Conservation (phyloP, 495 filamentous ascomycete genomes). For the Penicillium silybi region DNA sequence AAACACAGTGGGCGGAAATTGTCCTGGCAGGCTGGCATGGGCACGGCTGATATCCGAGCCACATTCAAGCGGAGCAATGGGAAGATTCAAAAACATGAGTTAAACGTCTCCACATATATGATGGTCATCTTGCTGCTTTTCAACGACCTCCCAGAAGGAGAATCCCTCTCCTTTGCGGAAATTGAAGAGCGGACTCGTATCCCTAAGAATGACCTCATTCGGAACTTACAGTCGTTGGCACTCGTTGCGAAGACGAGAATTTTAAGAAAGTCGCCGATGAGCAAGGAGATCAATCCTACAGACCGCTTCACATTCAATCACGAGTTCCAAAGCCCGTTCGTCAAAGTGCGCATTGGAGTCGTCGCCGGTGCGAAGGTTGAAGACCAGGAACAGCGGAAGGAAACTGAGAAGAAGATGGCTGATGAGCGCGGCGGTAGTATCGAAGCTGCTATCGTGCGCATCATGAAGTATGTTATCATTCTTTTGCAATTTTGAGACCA, state of each 20-base stretch:
- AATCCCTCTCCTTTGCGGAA: constrained; percentile 73
- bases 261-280: constrained; percentile 77
- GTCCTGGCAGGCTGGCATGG: constrained; percentile 79
- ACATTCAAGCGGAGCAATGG: constrained; percentile 69
- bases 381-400: constrained; percentile 72
- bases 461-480: constrained; percentile 77
- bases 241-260: constrained; percentile 82
- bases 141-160: constrained; percentile 66
- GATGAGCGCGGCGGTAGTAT: constrained; percentile 72
- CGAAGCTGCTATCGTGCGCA: constrained; percentile 87
- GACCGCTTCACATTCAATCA: constrained; percentile 86
- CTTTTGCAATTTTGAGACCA: background rate
- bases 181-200: constrained; percentile 83
- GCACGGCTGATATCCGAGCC: constrained; percentile 81
- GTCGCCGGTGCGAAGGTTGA: constrained; percentile 74
- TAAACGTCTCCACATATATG: constrained; percentile 89
- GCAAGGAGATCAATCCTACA: constrained; percentile 71
- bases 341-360: constrained; percentile 82
- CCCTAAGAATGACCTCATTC: constrained; percentile 68
- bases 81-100: constrained; percentile 75
- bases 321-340: constrained; percentile 72
- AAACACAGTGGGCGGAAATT: constrained; percentile 83
- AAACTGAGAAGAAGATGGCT: constrained; percentile 85
- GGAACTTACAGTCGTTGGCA: constrained; percentile 79
- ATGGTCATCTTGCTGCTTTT: constrained; percentile 90